Conservation (phyloP, 257 asterid species). For the Penstemon davidsonii region DNA sequence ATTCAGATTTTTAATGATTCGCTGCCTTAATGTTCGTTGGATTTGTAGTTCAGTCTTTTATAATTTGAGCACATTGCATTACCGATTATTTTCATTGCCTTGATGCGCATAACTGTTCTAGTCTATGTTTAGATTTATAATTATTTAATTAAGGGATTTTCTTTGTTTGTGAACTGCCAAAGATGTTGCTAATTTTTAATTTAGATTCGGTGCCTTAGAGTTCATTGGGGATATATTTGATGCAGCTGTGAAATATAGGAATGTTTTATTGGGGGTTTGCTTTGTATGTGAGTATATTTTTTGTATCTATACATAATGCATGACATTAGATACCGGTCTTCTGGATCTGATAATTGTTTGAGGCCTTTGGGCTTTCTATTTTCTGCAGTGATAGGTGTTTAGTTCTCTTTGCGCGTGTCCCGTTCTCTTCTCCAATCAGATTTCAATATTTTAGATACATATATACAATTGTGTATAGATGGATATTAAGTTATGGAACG, state of each 20-base stretch:
- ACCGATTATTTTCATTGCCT: not conserved
- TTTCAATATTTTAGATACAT: conserved; percentile 41
- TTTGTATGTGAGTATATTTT: not conserved
- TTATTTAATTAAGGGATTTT: not conserved
- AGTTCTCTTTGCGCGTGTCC: conserved; percentile 93
- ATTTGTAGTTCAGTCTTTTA: not conserved
- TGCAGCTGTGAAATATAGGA: conserved; percentile 16
- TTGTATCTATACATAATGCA: not conserved
- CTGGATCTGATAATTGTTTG: conserved; percentile 42
- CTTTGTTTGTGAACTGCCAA: no score
- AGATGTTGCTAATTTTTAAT: no score
- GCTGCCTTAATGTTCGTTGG: not conserved
- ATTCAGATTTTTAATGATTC: conserved; percentile 8
- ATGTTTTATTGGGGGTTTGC: not conserved
- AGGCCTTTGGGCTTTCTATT: conserved; percentile 8
- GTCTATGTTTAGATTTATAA: not conserved
- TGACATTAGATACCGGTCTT: not conserved
- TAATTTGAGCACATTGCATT: not conserved
- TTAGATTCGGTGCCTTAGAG: no score
- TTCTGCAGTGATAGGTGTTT: conserved; percentile 47
- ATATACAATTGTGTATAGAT: conserved; percentile 53
- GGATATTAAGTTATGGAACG: conserved; percentile 98
- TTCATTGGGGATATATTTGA: not conserved
- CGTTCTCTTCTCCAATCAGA: conserved; percentile 83
- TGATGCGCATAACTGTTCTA: not conserved